Percentiles rank a stretch among this genome's conserved stretches.
Conservation (phyloP, 148 eudicot genomes). For the Chenopodium album region DNA sequence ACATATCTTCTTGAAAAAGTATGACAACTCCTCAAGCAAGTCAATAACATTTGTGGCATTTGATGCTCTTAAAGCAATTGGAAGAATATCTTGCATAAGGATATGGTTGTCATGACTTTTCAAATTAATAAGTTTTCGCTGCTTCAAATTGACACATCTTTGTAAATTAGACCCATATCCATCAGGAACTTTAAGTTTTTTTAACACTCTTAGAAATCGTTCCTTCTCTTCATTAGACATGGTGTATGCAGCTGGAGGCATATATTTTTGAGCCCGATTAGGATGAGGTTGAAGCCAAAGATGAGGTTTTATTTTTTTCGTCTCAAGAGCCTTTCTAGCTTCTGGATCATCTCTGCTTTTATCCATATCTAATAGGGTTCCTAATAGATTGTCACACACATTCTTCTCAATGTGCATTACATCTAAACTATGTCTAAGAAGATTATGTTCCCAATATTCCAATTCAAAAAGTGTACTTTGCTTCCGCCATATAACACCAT, state of each 20-base stretch:
- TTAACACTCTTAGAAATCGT: background rate
- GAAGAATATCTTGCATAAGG: too few species aligned
- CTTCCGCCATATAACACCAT: background rate
- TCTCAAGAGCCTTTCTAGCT: background rate
- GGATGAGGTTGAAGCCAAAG: background rate
- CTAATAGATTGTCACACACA: background rate
- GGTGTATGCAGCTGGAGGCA: constrained; percentile 7
- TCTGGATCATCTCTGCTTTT: background rate
- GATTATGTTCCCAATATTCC: constrained; percentile 11
- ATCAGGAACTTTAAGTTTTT: background rate
- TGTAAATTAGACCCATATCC: constrained; percentile 11
- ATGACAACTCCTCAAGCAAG: background rate
- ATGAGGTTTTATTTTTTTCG: background rate
- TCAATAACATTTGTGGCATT: background rate
- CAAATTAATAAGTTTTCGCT: too few species aligned
- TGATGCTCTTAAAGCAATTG: too few species aligned
- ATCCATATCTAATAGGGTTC: background rate
- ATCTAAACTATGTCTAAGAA: constrained; percentile 5
- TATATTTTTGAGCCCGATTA: background rate
- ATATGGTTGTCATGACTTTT: too few species aligned
- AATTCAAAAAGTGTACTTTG: background rate
- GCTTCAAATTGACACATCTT: background rate
- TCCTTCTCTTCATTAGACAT: background rate
- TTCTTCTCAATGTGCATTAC: constrained; percentile 6
- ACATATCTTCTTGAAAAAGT: constrained; percentile 3